Base-by-base conservation (phyloP, 345 rosid genomes). In the Psidium guajava region DNA sequence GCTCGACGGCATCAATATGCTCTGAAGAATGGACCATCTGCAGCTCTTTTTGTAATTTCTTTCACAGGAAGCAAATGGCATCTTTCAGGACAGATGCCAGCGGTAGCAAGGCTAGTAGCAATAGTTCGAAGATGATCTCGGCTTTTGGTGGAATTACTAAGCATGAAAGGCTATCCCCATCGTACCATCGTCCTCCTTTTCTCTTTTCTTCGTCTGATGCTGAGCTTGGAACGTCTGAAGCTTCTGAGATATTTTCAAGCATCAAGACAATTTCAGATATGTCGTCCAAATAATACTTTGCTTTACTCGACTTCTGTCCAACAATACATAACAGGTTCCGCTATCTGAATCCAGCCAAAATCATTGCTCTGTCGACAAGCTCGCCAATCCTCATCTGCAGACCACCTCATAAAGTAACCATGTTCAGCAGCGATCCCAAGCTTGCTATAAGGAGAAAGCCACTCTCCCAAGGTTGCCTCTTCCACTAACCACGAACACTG, bases 41-140 rank as follows among this genome's bases (percentile, higher is more conserved):
- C 88, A 97, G 99, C 87, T 97, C 99, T 93, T 74, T 73, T 88
- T 4, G 99, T 96, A 88, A 97, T 95, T 90, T 97, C 99, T 88
- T 99, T 95, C 4, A 94, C 96, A 87, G 96, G 47, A 88, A 97
- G 94, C 84, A 94, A 93, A 75, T 83, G 84, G 87, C 99, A 97
- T 93, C 92, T 94, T 87, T 98, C 99, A 86, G 99, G 99, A 93
- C 93, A 93, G 89, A 97, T 92, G 85, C 99, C 99, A 87, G 99
- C 98, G 87, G 94, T 87, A 86, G 95, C 94, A 88, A 97, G 98
- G 91, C 99, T 92, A 84, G 99, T 95, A 86, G 96, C 95, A 89
- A 97, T 95, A 91, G 97, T 98, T 91, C 92, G 99, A 89, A 97
- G 97, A 85, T 98, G 96, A 88, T 97, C 96, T 54, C 98, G 95